These are phyloP conservation scores for Copromyces sp. DNA, from an alignment of 495 filamentous ascomycete genomes.

Conservation along the genomic window DNA sequence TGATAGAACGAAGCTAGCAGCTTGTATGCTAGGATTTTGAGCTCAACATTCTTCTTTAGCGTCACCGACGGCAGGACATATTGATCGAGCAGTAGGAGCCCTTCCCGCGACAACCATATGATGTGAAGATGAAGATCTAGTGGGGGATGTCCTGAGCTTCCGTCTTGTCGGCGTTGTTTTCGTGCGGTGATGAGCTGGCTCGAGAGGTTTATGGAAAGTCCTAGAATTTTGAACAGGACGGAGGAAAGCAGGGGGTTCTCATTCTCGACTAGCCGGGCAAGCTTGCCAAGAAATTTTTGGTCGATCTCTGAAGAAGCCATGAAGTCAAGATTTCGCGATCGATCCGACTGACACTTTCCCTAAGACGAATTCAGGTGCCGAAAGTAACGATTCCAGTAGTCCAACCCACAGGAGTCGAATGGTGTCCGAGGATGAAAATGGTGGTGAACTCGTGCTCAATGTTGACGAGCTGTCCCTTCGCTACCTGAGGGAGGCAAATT, in stretches of 20 bases:
- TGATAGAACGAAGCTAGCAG: conserved; percentile 90
- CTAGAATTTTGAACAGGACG: conserved; percentile 81
- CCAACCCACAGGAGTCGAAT: background rate
- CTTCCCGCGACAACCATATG: conserved; percentile 90
- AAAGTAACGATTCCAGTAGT: background rate
- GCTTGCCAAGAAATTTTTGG: conserved; percentile 85
- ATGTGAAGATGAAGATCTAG: conserved; percentile 85
- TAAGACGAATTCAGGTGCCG: background rate
- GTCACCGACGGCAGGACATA: conserved; percentile 62
- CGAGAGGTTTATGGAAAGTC: conserved; percentile 80
- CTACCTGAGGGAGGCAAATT: background rate
- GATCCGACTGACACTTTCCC: background rate
- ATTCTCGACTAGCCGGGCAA: conserved; percentile 62
- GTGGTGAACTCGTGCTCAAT: background rate
- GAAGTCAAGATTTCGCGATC: conserved; percentile 2
- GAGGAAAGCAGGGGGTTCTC: conserved; percentile 67
- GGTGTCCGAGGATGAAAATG: background rate
- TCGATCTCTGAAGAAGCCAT: conserved; percentile 97
- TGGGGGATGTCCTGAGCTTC: conserved; percentile 66
- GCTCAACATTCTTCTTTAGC: conserved; percentile 57
- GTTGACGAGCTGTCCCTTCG: background rate
- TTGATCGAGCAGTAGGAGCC: conserved; percentile 73
- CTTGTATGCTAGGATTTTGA: conserved; percentile 83
- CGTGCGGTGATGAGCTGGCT: conserved; percentile 74
- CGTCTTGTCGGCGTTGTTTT: conserved; percentile 73